These are phyloP conservation scores for Eleusine coracana DNA, from an alignment of 176 grass and related monocot species.

Conservation along the genomic window DNA sequence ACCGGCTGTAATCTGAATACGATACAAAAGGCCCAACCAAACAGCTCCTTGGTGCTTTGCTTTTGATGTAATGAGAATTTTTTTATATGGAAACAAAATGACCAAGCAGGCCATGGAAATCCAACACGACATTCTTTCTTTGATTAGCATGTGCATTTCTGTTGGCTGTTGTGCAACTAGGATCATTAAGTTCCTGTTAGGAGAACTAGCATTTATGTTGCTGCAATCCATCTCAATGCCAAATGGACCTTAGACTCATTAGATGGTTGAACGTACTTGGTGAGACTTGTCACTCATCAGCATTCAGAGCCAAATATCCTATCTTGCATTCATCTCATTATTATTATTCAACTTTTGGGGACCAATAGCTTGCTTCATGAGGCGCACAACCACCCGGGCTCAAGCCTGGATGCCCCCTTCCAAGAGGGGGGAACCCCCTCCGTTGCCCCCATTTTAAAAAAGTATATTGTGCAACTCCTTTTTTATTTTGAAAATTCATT, in stretches of 20 bases:
- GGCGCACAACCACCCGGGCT: neutral
- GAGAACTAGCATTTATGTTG: neutral
- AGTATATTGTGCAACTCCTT: neutral
- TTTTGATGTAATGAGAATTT: neutral
- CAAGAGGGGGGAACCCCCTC: neutral
- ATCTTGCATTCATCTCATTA: neutral
- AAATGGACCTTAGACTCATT: neutral
- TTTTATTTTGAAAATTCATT: conserved; percentile 16
- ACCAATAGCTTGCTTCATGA: neutral
- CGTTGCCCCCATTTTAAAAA: neutral
- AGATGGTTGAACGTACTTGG: neutral
- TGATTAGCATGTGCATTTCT: neutral
- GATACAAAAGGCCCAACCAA: no score
- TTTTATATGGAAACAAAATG: conserved; percentile 2
- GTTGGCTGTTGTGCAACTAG: neutral
- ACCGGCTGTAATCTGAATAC: no score
- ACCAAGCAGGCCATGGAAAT: neutral
- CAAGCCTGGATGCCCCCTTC: neutral
- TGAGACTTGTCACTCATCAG: neutral
- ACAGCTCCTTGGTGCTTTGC: no score
- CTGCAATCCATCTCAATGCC: neutral
- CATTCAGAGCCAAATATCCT: neutral
- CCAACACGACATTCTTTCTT: neutral
- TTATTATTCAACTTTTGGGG: neutral
- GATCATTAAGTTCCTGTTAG: neutral